Conservation (phyloP, 2,329 filamentous ascomycete genomes). For the Xylariaceae sp. region DNA sequence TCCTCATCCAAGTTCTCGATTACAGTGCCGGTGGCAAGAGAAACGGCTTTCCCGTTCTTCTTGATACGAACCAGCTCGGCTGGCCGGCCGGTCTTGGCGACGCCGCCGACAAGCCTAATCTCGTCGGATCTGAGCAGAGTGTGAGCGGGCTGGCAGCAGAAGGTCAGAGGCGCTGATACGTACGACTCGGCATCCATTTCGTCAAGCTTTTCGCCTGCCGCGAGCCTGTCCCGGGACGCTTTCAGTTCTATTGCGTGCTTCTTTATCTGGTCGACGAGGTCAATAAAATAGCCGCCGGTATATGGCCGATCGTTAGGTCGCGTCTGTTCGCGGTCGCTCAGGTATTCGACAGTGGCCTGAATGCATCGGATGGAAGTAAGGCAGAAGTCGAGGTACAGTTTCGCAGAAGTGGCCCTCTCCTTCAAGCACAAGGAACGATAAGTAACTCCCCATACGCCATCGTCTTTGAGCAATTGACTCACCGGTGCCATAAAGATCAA, state of each 20-base stretch:
- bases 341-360: slow-evolving; percentile 79
- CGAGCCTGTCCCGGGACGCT: slow-evolving; percentile 63
- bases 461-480: slow-evolving; percentile 59
- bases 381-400: slow-evolving; percentile 79
- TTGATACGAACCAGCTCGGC: slow-evolving; percentile 79
- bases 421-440: slow-evolving; percentile 66
- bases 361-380: slow-evolving; percentile 85
- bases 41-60: slow-evolving; percentile 74
- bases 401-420: slow-evolving; percentile 70
- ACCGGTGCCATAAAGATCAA: slow-evolving; percentile 87
- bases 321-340: slow-evolving; percentile 81
- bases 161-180: slow-evolving; percentile 27
- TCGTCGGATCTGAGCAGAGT: slow-evolving; percentile 48
- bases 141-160: slow-evolving; percentile 23
- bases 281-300: slow-evolving; percentile 93
- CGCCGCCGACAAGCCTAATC: slow-evolving; percentile 74
- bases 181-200: slow-evolving; percentile 57
- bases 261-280: slow-evolving; percentile 88
- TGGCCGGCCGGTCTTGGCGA: slow-evolving; percentile 74
- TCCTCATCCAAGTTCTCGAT: slow-evolving; percentile 50
- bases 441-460: slow-evolving; percentile 57
- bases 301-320: slow-evolving; percentile 83
- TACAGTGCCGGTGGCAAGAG: slow-evolving; percentile 63
- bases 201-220: slow-evolving; percentile 43
- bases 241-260: slow-evolving; percentile 83